These are phyloP conservation scores for Thelonectria discophora DNA, from an alignment of 2,329 filamentous ascomycete genomes.

Conservation along the genomic window DNA sequence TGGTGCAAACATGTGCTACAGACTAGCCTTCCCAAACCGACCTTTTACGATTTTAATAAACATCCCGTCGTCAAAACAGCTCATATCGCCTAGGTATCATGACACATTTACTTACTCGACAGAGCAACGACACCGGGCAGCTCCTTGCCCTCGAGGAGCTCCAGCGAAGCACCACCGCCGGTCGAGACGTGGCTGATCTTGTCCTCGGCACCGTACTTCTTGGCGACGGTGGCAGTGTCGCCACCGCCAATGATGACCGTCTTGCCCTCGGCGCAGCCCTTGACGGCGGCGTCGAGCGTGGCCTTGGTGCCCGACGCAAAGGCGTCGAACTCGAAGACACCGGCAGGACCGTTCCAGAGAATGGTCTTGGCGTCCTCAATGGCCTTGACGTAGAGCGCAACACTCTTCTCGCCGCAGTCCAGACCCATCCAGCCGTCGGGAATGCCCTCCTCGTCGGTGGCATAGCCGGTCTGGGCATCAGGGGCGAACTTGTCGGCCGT, in stretches of 20 bases:
- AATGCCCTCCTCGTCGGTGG: constrained; percentile 88
- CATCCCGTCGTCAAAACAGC: constrained; percentile 43
- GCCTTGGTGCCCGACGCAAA: constrained; percentile 93
- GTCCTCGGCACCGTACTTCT: constrained; percentile 95
- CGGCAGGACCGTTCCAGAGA: constrained; percentile 97
- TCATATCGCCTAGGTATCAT: constrained; percentile 30
- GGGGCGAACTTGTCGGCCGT: constrained; percentile 94
- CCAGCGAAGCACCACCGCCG: constrained; percentile 92
- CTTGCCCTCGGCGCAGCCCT: constrained; percentile 81
- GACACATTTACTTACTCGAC: constrained; percentile 72
- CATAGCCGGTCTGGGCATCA: constrained; percentile 81
- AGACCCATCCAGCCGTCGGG: constrained; percentile 98
- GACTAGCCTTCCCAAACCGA: constrained; percentile 47
- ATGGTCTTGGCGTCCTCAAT: constrained; percentile 93
- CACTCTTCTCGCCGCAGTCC: constrained; percentile 89
- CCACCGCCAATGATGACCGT: constrained; percentile 99
- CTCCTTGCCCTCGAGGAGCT: constrained; percentile 98
- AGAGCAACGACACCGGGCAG: constrained; percentile 92
- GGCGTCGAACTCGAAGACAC: constrained; percentile 96
- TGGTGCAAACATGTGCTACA: constrained; percentile 43
- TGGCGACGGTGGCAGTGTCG: constrained; percentile 96
- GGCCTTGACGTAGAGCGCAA: constrained; percentile 86
- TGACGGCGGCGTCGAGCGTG: constrained; percentile 88
- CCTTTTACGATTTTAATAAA: constrained; percentile 44
- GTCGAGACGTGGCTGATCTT: constrained; percentile 99